A percentile compares a stretch with the other conserved stretches of the same genome.
phyloP scores from a whole-genome alignment of 805 yeast species.

The Candida railenensis region DNA sequence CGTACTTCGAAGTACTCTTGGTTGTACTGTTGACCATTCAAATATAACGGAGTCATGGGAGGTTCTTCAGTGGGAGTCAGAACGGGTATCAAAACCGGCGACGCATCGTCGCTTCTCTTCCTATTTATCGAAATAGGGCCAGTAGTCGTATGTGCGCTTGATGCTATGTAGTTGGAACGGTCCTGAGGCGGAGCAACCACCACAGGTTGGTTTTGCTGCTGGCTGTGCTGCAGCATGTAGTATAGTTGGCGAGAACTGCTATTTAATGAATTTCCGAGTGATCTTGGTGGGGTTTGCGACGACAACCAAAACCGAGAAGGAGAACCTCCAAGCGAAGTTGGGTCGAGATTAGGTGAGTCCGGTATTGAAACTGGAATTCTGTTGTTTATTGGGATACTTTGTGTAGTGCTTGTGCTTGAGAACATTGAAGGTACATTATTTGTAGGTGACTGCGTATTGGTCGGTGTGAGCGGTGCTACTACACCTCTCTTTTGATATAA shows the following conservation, averaged over 20 bases:
- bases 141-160: neutral
- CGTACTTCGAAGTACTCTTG: conserved; percentile 9
- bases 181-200: conserved; percentile 1
- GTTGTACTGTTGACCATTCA: conserved; percentile 11
- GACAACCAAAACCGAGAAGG: conserved; percentile 55
- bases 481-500: conserved; percentile 1
- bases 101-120: conserved; percentile 13
- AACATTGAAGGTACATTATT: neutral
- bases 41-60: conserved; percentile 44
- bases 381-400: conserved; percentile 28
- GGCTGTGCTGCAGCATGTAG: conserved; percentile 7
- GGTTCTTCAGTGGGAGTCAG: conserved; percentile 42
- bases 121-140: conserved; percentile 1
- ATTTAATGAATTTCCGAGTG: conserved; percentile 19
- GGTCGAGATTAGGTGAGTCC: conserved; percentile 52
- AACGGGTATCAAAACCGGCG: conserved; percentile 39
- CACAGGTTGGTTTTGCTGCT: neutral
- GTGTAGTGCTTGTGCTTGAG: conserved; percentile 11
- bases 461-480: neutral
- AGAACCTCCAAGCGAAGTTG: conserved; percentile 52
- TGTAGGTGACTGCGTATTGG: neutral
- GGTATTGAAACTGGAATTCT: conserved; percentile 27
- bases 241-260: conserved; percentile 5
- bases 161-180: neutral
- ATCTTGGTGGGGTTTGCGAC: conserved; percentile 53